Evolutionary conservation across 164 flowering plant species (phyloP), one percentile per base, ranked within the genome.

Genomic region (Amborella trichopoda): DNA sequence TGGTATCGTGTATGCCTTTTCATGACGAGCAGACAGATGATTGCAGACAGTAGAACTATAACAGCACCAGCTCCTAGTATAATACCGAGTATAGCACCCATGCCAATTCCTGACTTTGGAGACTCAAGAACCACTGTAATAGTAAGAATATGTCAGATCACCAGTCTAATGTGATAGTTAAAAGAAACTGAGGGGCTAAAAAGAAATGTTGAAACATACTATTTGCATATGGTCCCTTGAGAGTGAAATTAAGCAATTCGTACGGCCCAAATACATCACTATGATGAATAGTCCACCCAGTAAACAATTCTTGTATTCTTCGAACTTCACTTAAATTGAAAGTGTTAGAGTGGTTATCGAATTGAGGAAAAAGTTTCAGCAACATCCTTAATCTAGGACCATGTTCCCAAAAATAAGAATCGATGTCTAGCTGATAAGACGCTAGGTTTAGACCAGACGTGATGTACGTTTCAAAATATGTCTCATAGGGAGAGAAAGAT

Each of bases 351-450:
- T n/a, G n/a, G n/a, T n/a, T n/a, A n/a, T n/a, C n/a, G n/a, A n/a
- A n/a, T 5, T 18, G 53, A 17, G 97, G 97, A 61, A 75, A 85
- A 26, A 88, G 26, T 56, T 78, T 81, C 52, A 88, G 59, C 48
- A 51, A 24, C 86, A 88, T 84, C 48, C 49, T 56, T 23, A 88
- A 54, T 34, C 97, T 72, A 44, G 97, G 91, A 6, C 96, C 97
- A 28, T 63, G 21, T 62, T 81, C 67, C 94, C 94, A 84, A 4
- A 1, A 26, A 57, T 54, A 33, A 2, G 74, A 51, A 52, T 49
- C 52, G 56, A 88, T 30, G 2, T 55, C 28, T 24, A 88, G 66
- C 67, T 88, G 94, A 66, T 66, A 54, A 55, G 54, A 49, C 39
- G 68, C 4, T 58, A 91, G 23, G 1, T 48, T 5, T 4, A 87